phyloP scores from a whole-genome alignment of 2,329 filamentous ascomycete genomes.

The Phialophora verrucosa region DNA sequence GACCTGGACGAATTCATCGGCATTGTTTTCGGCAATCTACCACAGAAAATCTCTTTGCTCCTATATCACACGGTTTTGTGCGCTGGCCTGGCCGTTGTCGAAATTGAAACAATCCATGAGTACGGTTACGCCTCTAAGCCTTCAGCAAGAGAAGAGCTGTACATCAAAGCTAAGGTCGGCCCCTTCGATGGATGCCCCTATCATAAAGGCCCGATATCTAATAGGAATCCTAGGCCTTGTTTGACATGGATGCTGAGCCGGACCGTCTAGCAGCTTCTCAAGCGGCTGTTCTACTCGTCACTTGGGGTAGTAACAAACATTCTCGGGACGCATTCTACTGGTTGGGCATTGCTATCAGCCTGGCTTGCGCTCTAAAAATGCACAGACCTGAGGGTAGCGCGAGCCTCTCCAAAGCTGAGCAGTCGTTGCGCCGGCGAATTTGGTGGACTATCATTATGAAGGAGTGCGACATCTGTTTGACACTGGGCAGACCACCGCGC shows the following conservation, averaged over 20 bases:
- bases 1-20: slow-evolving; percentile 16
- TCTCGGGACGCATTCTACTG: slow-evolving; percentile 16
- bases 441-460: slow-evolving; percentile 21
- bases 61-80: slow-evolving; percentile 22
- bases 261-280: slow-evolving; percentile 19
- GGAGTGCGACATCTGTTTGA: slow-evolving; percentile 20
- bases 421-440: slow-evolving; percentile 10
- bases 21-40: not conserved
- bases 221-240: slow-evolving; percentile 11
- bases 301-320: slow-evolving; percentile 15
- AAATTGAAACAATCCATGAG: slow-evolving; percentile 12
- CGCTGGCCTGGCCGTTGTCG: slow-evolving; percentile 23
- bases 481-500: slow-evolving; percentile 14
- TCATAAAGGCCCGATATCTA: not conserved
- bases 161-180: slow-evolving; percentile 25
- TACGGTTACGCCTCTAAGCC: slow-evolving; percentile 20
- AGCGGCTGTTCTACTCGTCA: slow-evolving; percentile 20
- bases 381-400: not conserved
- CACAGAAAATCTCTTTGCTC: slow-evolving; percentile 10
- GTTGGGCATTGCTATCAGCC: slow-evolving; percentile 17
- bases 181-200: not conserved
- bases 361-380: slow-evolving; percentile 11
- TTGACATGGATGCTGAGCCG: slow-evolving; percentile 21
- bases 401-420: slow-evolving; percentile 8
- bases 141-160: slow-evolving; percentile 16